These are phyloP conservation scores for Candida vaughaniae DNA, from an alignment of 805 yeast species.

Conservation along the genomic window DNA sequence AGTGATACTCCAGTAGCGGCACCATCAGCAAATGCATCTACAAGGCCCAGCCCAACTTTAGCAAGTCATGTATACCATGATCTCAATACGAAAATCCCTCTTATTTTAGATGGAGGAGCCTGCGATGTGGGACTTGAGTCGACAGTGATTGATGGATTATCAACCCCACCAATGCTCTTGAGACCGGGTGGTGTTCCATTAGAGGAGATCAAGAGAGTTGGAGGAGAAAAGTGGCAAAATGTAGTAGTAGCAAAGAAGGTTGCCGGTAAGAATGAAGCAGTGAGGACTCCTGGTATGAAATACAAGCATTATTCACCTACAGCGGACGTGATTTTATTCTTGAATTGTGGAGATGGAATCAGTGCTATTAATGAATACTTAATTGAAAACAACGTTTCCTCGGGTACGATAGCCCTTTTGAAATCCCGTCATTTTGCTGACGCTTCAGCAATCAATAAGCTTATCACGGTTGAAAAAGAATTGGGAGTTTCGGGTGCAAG, in stretches of 20 bases:
- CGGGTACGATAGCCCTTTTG: constrained; percentile 50
- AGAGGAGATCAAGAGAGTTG: constrained; percentile 65
- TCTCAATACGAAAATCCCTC: constrained; percentile 73
- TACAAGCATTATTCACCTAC: constrained; percentile 92
- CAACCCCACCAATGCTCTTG: constrained; percentile 78
- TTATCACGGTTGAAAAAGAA: constrained; percentile 26
- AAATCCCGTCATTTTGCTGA: constrained; percentile 37
- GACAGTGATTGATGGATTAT: constrained; percentile 90
- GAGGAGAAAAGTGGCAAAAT: constrained; percentile 68
- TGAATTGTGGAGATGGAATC: constrained; percentile 46
- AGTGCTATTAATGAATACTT: constrained; percentile 30
- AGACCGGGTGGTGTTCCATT: constrained; percentile 93
- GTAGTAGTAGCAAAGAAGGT: constrained; percentile 63
- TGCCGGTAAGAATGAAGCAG: constrained; percentile 65
- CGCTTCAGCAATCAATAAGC: constrained; percentile 16
- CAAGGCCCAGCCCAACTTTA: constrained; percentile 88
- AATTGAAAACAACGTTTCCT: constrained; percentile 10
- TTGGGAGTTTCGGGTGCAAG: constrained; percentile 52
- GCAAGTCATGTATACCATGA: constrained; percentile 87
- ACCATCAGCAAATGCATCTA: constrained; percentile 96
- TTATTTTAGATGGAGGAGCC: constrained; percentile 87
- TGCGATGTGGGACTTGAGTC: constrained; percentile 90
- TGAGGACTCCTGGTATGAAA: constrained; percentile 96
- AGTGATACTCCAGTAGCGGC: constrained; percentile 93
- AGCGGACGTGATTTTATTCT: constrained; percentile 73